Evolutionary conservation across 768 basidiomycete genomes (phyloP).

Genomic region (Macrolepiota dolichaula): DNA sequence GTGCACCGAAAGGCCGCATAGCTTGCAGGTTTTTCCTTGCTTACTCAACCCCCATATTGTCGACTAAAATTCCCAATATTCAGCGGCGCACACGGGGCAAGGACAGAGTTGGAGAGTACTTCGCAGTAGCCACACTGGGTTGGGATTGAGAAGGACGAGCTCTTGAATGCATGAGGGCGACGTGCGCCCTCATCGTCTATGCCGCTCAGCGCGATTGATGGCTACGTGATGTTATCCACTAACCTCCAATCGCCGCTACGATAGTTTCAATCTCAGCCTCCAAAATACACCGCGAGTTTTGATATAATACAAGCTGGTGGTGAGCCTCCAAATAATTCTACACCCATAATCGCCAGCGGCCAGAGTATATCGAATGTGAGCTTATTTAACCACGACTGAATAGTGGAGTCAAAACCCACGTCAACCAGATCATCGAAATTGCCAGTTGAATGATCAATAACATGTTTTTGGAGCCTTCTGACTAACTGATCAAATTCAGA

Average conservation of each 20-base stretch:
- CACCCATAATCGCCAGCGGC: neutral
- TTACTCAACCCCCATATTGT: conserved; percentile 88
- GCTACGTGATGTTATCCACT: conserved; percentile 17
- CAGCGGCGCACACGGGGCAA: neutral
- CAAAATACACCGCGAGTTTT: conserved; percentile 54
- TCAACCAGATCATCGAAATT: conserved; percentile 56
- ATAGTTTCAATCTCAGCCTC: conserved; percentile 66
- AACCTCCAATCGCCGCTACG: conserved; percentile 59
- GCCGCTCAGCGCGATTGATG: neutral
- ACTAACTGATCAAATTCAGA: conserved; percentile 49
- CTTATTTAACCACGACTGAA: neutral
- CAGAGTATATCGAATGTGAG: neutral
- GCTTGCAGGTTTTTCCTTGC: conserved; percentile 81
- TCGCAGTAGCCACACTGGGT: conserved; percentile 81
- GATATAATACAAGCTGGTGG: conserved; percentile 55
- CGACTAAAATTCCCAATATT: conserved; percentile 39
- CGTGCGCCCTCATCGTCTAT: conserved; percentile 73
- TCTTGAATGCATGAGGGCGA: conserved; percentile 77
- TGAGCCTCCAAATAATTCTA: conserved; percentile 63
- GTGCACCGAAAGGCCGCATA: conserved; percentile 78
- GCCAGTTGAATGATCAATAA: conserved; percentile 47
- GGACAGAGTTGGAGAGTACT: conserved; percentile 31
- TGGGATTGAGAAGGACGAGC: conserved; percentile 82
- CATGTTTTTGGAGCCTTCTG: conserved; percentile 44
- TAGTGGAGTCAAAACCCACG: conserved; percentile 31